Evolutionary conservation across 306 rosid species (phyloP).

Genomic region (Trifolium subterraneum): DNA sequence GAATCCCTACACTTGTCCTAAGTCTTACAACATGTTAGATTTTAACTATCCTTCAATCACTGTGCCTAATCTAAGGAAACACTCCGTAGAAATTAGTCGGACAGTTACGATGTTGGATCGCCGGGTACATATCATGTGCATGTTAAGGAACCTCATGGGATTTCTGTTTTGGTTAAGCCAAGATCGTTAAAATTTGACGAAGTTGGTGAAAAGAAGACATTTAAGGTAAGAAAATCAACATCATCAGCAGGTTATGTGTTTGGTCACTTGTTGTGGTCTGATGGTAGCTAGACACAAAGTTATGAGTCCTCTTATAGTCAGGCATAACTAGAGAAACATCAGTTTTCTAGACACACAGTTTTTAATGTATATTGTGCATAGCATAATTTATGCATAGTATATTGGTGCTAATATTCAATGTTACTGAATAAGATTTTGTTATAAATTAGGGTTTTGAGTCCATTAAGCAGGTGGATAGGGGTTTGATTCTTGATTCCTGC

Average conservation of each 20-base stretch:
- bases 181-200: slow-evolving; percentile 44
- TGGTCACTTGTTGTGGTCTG: slow-evolving; percentile 50
- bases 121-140: slow-evolving; percentile 53
- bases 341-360: too few species aligned
- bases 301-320: too few species aligned
- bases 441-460: too few species aligned
- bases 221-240: neutral
- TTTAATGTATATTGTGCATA: neutral
- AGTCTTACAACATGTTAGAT: slow-evolving; percentile 42
- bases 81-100: slow-evolving; percentile 30
- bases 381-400: neutral
- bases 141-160: slow-evolving; percentile 51
- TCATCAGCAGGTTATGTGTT: slow-evolving; percentile 38
- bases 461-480: too few species aligned
- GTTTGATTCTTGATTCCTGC: too few species aligned
- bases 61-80: slow-evolving; percentile 42
- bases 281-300: too few species aligned
- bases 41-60: slow-evolving; percentile 72
- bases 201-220: slow-evolving; percentile 64
- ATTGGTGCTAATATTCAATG: too few species aligned
- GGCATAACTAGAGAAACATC: too few species aligned
- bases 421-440: too few species aligned
- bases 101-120: slow-evolving; percentile 50
- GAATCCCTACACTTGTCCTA: slow-evolving; percentile 41
- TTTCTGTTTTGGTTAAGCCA: slow-evolving; percentile 56